Conservation (phyloP, 2,329 filamentous ascomycete genomes). For the Dothideomycetes sp. region DNA sequence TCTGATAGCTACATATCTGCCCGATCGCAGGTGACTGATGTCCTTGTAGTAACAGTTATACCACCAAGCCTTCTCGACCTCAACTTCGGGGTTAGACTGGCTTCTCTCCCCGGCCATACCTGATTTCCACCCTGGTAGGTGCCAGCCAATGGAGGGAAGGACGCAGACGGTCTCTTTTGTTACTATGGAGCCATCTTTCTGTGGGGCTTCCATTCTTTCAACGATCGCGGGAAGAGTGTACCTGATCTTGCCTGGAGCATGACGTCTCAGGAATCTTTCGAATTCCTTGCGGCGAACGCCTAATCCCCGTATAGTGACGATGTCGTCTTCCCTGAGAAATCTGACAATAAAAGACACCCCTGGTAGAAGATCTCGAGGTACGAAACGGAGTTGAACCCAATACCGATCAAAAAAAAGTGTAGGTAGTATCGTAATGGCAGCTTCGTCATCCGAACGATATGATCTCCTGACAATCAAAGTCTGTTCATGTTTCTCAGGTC, state of each 20-base stretch:
- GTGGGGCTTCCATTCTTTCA: conserved; percentile 4
- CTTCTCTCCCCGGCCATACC: no score
- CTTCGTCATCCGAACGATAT: conserved; percentile 4
- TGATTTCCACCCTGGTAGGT: conserved; percentile 9
- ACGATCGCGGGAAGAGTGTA: conserved; percentile 33
- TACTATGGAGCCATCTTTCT: neutral
- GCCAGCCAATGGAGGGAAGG: conserved; percentile 24
- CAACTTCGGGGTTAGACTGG: no score
- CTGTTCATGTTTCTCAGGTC: neutral
- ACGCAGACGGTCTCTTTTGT: conserved; percentile 20
- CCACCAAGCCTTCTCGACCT: conserved; percentile 10
- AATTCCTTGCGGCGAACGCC: neutral
- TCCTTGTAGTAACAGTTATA: conserved; percentile 23
- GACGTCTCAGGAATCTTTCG: conserved; percentile 18
- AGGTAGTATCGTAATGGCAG: conserved; percentile 22
- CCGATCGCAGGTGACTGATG: no score
- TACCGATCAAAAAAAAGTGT: conserved; percentile 47
- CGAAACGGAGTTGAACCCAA: conserved; percentile 43
- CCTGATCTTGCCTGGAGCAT: conserved; percentile 30
- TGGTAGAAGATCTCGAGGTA: conserved; percentile 14
- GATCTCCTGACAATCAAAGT: conserved; percentile 3
- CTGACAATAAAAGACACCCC: conserved; percentile 31
- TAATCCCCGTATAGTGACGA: conserved; percentile 4
- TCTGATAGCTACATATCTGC: no score
- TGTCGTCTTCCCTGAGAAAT: conserved; percentile 28